phyloP scores from a whole-genome alignment of 495 filamentous ascomycete species.

The Hypoxylon trugodes region DNA sequence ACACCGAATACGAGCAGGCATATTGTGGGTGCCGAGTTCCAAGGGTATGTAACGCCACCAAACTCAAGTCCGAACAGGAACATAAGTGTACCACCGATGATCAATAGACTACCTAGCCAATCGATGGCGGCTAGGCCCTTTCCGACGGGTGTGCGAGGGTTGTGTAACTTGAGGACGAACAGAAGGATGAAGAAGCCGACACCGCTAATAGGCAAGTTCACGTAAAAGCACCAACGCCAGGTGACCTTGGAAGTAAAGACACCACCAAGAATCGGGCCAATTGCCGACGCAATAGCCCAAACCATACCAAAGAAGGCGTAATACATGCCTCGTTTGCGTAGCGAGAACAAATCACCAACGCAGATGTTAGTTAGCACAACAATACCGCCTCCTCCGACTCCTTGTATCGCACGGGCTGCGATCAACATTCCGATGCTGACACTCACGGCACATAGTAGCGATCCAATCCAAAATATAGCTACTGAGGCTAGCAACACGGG shows the following conservation, averaged over 20 bases:
- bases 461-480: constrained; percentile 76
- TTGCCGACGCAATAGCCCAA: constrained; percentile 75
- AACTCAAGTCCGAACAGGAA: constrained; percentile 80
- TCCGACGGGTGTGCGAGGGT: constrained; percentile 70
- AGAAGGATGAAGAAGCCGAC: constrained; percentile 69
- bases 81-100: constrained; percentile 78
- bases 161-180: constrained; percentile 76
- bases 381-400: constrained; percentile 79
- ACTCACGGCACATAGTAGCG: constrained; percentile 73
- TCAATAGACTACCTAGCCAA: constrained; percentile 72
- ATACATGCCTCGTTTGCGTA: constrained; percentile 69
- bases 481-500: constrained; percentile 75
- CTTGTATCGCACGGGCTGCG: constrained; percentile 78
- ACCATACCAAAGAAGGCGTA: constrained; percentile 65
- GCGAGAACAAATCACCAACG: constrained; percentile 78
- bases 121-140: constrained; percentile 77
- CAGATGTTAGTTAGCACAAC: constrained; percentile 81
- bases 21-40: constrained; percentile 75
- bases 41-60: constrained; percentile 75
- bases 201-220: constrained; percentile 69
- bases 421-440: constrained; percentile 77
- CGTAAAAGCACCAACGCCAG: constrained; percentile 48
- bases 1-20: constrained; percentile 79
- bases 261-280: constrained; percentile 80
- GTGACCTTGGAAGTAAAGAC: constrained; percentile 66